phyloP scores from a whole-genome alignment of 305 asterid genomes.

The Andrographis paniculata region DNA sequence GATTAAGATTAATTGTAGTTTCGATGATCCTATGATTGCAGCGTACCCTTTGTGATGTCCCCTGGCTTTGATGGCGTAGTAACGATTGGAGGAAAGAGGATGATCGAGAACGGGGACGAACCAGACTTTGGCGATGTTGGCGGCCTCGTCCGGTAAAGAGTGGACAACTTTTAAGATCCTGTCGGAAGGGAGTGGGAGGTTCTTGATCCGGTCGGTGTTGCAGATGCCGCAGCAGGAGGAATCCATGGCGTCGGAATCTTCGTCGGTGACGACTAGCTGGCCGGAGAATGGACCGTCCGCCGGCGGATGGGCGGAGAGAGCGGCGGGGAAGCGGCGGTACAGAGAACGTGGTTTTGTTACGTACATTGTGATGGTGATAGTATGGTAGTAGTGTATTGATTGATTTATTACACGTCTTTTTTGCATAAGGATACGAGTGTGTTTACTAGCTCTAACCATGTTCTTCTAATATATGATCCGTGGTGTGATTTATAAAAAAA shows the following conservation, averaged over 20 bases:
- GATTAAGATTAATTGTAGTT: too few species aligned
- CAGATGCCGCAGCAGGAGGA: conserved; percentile 56
- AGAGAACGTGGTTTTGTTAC: conserved; percentile 46
- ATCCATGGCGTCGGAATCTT: conserved; percentile 50
- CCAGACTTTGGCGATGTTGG: conserved; percentile 46
- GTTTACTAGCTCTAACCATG: too few species aligned
- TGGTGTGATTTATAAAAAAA: too few species aligned
- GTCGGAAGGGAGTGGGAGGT: conserved; percentile 74
- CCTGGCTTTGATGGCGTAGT: conserved; percentile 59
- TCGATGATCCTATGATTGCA: neutral
- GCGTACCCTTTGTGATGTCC: conserved; percentile 72
- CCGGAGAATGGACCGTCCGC: conserved; percentile 44
- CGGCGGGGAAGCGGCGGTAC: conserved; percentile 35
- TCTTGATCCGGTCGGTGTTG: conserved; percentile 35
- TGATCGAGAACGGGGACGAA: conserved; percentile 64
- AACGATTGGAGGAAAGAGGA: conserved; percentile 59
- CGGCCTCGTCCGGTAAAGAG: conserved; percentile 40
- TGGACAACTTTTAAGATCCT: conserved; percentile 65
- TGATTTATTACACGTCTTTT: conserved; percentile 29
- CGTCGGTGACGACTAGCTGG: conserved; percentile 43
- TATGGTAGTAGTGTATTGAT: too few species aligned
- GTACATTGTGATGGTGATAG: too few species aligned
- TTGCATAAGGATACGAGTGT: too few species aligned
- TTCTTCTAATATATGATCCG: too few species aligned
- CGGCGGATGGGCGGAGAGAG: conserved; percentile 28